These are phyloP conservation scores for Saccharomycopsis babjevae DNA, from an alignment of 805 yeast species.

Conservation along the genomic window DNA sequence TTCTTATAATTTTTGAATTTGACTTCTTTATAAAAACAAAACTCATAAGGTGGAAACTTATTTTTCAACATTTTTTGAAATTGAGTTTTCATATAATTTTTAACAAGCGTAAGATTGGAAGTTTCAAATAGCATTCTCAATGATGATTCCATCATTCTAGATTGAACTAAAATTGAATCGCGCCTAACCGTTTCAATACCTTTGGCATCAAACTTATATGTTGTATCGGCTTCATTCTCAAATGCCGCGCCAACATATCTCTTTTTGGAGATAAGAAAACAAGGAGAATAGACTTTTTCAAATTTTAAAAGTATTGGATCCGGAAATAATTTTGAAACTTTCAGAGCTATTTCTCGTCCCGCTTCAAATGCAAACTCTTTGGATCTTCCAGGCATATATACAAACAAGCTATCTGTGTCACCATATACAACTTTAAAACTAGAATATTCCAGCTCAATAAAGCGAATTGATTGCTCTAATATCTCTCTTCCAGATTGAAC, in stretches of 20 bases:
- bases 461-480: conserved; percentile 54
- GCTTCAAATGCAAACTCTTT: conserved; percentile 65
- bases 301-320: conserved; percentile 76
- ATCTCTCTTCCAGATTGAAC: conserved; percentile 88
- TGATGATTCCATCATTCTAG: conserved; percentile 63
- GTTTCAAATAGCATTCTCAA: conserved; percentile 64
- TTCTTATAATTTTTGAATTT: conserved; percentile 73
- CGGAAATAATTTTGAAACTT: conserved; percentile 59
- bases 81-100: conserved; percentile 51
- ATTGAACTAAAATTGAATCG: conserved; percentile 92
- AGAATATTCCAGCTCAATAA: conserved; percentile 56
- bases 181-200: conserved; percentile 93
- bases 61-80: conserved; percentile 58
- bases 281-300: conserved; percentile 88
- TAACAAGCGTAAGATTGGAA: conserved; percentile 58
- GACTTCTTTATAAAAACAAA: conserved; percentile 88
- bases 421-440: conserved; percentile 94
- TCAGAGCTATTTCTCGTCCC: conserved; percentile 60
- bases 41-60: conserved; percentile 63
- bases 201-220: conserved; percentile 81
- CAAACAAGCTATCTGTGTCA: conserved; percentile 91
- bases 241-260: conserved; percentile 83
- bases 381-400: conserved; percentile 76
- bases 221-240: conserved; percentile 43
- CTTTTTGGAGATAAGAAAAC: conserved; percentile 74